These are phyloP conservation scores for Pseudogymnoascus sp. DNA, from an alignment of 2,329 filamentous ascomycete genomes.

Conservation along the genomic window DNA sequence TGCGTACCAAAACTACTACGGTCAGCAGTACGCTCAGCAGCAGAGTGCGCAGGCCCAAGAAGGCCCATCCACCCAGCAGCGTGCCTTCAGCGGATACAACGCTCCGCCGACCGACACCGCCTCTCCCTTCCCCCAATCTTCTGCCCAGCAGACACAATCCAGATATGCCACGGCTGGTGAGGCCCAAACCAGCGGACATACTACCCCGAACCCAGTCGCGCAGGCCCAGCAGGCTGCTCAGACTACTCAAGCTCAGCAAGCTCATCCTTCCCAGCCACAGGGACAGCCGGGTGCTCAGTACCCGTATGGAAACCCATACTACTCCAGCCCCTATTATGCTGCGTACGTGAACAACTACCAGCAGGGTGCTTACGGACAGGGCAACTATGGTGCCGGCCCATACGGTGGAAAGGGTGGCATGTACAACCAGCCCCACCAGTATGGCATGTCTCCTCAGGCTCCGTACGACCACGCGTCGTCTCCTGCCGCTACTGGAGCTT, in stretches of 20 bases:
- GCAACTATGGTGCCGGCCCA: conserved; percentile 30
- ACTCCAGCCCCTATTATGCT: conserved; percentile 54
- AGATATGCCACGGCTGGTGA: conserved; percentile 57
- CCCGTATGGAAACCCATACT: conserved; percentile 52
- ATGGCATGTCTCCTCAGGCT: conserved; percentile 28
- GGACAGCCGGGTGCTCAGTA: conserved; percentile 36
- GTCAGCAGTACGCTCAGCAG: conserved; percentile 45
- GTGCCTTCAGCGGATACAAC: conserved; percentile 70
- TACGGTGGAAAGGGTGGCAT: conserved; percentile 30
- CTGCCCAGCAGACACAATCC: conserved; percentile 52
- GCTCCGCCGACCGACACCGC: conserved; percentile 56
- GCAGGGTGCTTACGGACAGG: conserved; percentile 26
- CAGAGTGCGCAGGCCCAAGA: conserved; percentile 60
- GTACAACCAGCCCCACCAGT: conserved; percentile 29
- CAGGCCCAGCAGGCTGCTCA: conserved; percentile 45
- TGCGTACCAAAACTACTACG: conserved; percentile 67
- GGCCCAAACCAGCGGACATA: conserved; percentile 78
- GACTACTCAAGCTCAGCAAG: conserved; percentile 30
- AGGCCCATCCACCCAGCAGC: conserved; percentile 61
- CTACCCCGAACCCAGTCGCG: conserved; percentile 75
- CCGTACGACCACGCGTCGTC: conserved; percentile 30
- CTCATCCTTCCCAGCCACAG: conserved; percentile 46
- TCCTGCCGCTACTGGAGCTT: conserved; percentile 25
- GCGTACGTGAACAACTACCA: conserved; percentile 51
- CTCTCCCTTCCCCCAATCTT: conserved; percentile 66